phyloP scores from a whole-genome alignment of 2,329 filamentous ascomycete species.

The Fusarium globosum region DNA sequence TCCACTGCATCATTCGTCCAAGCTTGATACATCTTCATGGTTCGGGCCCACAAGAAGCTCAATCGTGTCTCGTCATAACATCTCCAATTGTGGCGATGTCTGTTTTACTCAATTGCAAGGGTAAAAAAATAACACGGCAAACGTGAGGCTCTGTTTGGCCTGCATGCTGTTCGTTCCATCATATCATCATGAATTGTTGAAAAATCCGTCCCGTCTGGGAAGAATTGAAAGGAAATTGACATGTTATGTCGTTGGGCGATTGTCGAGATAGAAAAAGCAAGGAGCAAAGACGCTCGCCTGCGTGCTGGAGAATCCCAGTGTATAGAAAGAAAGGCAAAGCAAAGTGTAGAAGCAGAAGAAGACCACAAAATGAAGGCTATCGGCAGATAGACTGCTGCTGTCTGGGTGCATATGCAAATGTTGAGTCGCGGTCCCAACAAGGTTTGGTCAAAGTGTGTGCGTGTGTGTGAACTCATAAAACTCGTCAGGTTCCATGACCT shows the following conservation, averaged over 20 bases:
- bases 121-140: conserved; percentile 39
- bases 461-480: conserved; percentile 38
- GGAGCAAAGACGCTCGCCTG: conserved; percentile 13
- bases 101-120: conserved; percentile 24
- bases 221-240: conserved; percentile 21
- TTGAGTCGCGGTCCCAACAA: conserved; percentile 30
- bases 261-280: conserved; percentile 17
- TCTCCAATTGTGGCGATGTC: conserved; percentile 5
- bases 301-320: conserved; percentile 5
- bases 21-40: conserved; percentile 11
- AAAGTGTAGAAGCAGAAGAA: conserved; percentile 13
- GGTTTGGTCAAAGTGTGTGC: conserved; percentile 23
- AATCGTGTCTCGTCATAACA: conserved; percentile 36
- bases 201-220: conserved; percentile 32
- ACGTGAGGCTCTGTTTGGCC: conserved; percentile 43
- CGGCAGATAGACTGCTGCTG: conserved; percentile 36
- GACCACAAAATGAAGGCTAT: conserved; percentile 28
- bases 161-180: conserved; percentile 44
- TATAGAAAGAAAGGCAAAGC: conserved; percentile 27
- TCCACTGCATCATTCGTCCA: conserved; percentile 26
- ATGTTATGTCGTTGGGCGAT: conserved; percentile 14
- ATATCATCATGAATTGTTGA: conserved; percentile 45
- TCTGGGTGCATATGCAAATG: conserved; percentile 45
- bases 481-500: conserved; percentile 39
- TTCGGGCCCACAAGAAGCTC: conserved; percentile 5